These are phyloP conservation scores for Calycina herbarum DNA, from an alignment of 2,329 filamentous ascomycete species.

Conservation along the genomic window DNA sequence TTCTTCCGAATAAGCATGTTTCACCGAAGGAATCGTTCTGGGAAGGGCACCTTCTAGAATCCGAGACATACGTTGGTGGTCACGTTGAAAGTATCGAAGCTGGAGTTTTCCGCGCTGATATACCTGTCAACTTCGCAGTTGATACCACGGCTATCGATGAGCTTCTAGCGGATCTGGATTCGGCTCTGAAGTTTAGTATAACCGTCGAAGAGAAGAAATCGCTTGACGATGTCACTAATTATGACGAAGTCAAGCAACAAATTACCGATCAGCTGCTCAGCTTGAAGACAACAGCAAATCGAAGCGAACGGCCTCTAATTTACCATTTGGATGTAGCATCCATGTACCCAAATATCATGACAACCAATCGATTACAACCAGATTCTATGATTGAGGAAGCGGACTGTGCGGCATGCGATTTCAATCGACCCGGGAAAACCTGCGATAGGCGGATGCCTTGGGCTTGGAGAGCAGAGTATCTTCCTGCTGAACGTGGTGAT, in stretches of 20 bases:
- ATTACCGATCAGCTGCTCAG: constrained; percentile 70
- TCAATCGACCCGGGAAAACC: constrained; percentile 95
- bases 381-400: constrained; percentile 99
- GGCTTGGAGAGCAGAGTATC: constrained; percentile 97
- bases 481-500: constrained; percentile 93
- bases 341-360: constrained; percentile 99
- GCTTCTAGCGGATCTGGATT: constrained; percentile 80
- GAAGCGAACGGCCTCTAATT: constrained; percentile 83
- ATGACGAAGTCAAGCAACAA: constrained; percentile 80
- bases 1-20: constrained; percentile 94
- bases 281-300: constrained; percentile 79
- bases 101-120: constrained; percentile 93
- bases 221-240: constrained; percentile 76
- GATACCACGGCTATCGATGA: constrained; percentile 89
- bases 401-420: constrained; percentile 95
- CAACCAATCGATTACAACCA: constrained; percentile 93
- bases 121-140: constrained; percentile 91
- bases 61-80: constrained; percentile 95
- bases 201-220: constrained; percentile 82
- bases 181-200: constrained; percentile 84
- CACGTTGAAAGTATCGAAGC: constrained; percentile 99
- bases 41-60: constrained; percentile 93
- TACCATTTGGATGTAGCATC: constrained; percentile 98
- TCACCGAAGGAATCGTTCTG: constrained; percentile 91
- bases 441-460: constrained; percentile 93